Conservation (phyloP, 192 early-diverging fungal genomes). For the Geranomyces variabilis region DNA sequence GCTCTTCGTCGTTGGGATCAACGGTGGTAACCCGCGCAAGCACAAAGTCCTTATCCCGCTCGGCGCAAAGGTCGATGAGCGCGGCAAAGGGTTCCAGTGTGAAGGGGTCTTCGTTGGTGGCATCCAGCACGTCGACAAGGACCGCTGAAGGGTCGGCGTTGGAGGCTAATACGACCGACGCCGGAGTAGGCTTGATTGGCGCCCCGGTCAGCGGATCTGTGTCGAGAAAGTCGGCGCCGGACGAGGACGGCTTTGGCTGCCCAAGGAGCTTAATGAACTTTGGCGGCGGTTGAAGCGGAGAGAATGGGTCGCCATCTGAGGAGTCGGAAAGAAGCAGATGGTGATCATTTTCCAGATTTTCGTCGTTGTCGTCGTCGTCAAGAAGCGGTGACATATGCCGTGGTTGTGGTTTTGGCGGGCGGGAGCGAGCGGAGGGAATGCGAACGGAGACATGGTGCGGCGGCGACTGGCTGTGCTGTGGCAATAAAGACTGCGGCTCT, state of each 20-base stretch:
- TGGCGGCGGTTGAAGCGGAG: constrained; percentile 18
- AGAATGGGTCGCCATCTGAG: constrained; percentile 4
- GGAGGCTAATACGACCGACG: constrained; percentile 23
- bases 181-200: constrained; percentile 32
- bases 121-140: constrained; percentile 62
- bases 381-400: neutral
- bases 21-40: constrained; percentile 69
- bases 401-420: constrained; percentile 4
- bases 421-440: neutral
- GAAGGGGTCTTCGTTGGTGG: constrained; percentile 71
- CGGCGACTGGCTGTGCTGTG: too few species aligned
- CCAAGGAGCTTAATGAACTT: constrained; percentile 42
- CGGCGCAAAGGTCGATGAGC: constrained; percentile 59
- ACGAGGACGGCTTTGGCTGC: constrained; percentile 23
- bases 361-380: constrained; percentile 3
- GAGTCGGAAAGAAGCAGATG: neutral
- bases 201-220: constrained; percentile 28
- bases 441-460: neutral
- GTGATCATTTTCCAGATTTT: too few species aligned
- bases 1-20: constrained; percentile 55
- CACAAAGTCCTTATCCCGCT: constrained; percentile 69
- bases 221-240: constrained; percentile 30
- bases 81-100: constrained; percentile 68
- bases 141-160: constrained; percentile 23
- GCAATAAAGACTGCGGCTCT: too few species aligned